A percentile compares a stretch with the other conserved stretches of the same genome.
Conservation (phyloP, 2,329 filamentous ascomycete genomes). For the Cryphonectria japonica region DNA sequence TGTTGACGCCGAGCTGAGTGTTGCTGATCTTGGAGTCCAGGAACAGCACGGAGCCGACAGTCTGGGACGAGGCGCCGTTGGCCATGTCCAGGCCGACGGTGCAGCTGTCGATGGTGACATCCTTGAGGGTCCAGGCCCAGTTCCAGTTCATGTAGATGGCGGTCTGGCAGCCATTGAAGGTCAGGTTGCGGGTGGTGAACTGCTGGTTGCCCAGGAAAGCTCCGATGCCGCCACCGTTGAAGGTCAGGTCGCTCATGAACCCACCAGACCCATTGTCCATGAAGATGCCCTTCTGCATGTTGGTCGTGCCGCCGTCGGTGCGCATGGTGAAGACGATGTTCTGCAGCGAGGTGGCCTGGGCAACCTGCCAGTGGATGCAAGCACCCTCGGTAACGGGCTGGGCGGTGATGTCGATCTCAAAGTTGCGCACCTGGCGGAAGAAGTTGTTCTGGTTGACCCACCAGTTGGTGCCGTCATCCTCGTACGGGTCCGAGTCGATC, state of each 20-base stretch:
- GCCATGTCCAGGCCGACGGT: slow-evolving; percentile 80
- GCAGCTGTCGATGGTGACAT: slow-evolving; percentile 73
- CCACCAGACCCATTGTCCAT: slow-evolving; percentile 86
- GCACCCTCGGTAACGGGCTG: slow-evolving; percentile 65
- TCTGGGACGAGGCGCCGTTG: slow-evolving; percentile 64
- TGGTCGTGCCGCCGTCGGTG: slow-evolving; percentile 63
- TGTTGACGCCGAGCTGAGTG: slow-evolving; percentile 76
- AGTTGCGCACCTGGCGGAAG: slow-evolving; percentile 81
- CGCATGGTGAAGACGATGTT: slow-evolving; percentile 84
- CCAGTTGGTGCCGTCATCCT: slow-evolving; percentile 69
- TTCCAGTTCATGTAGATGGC: slow-evolving; percentile 92
- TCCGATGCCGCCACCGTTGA: slow-evolving; percentile 80
- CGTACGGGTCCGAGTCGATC: slow-evolving; percentile 87
- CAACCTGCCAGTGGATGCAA: slow-evolving; percentile 84
- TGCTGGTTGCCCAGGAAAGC: slow-evolving; percentile 86
- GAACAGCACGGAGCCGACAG: slow-evolving; percentile 83
- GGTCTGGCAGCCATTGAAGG: slow-evolving; percentile 80
- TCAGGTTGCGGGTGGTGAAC: slow-evolving; percentile 82
- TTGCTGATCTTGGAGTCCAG: slow-evolving; percentile 79
- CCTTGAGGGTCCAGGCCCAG: slow-evolving; percentile 85
- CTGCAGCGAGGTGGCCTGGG: slow-evolving; percentile 79
- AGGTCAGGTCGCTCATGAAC: slow-evolving; percentile 81
- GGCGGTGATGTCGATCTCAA: slow-evolving; percentile 74
- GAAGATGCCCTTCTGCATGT: slow-evolving; percentile 77
- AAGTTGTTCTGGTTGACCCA: slow-evolving; percentile 85